These are phyloP conservation scores for Trichocomaceae sp. DNA, from an alignment of 2,329 filamentous ascomycete genomes.

Conservation along the genomic window DNA sequence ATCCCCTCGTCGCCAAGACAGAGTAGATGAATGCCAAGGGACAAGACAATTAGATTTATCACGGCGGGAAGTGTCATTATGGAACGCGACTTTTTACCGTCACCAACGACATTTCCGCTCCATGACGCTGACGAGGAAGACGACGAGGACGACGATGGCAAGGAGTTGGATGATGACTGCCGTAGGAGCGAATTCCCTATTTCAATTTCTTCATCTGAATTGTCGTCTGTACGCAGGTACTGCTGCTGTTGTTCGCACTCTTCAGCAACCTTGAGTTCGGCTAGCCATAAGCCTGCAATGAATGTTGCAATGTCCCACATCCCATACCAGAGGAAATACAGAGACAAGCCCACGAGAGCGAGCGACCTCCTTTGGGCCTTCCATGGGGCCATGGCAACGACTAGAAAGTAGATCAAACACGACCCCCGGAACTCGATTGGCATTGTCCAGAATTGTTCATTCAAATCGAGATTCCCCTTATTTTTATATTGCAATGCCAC, in stretches of 20 bases:
- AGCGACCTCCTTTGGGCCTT: background rate
- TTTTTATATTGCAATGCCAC: background rate
- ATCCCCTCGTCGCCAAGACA: slow-evolving; percentile 5
- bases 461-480: slow-evolving; percentile 13
- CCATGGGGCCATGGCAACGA: slow-evolving; percentile 7
- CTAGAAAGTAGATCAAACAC: slow-evolving; percentile 17
- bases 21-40: slow-evolving; percentile 5
- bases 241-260: background rate
- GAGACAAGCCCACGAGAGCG: background rate
- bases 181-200: background rate
- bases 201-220: slow-evolving; percentile 2
- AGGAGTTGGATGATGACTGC: background rate
- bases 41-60: slow-evolving; percentile 2
- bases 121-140: background rate
- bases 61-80: background rate
- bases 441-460: slow-evolving; percentile 22
- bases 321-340: slow-evolving; percentile 2
- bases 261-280: slow-evolving; percentile 6
- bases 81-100: background rate
- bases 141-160: background rate
- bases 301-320: slow-evolving; percentile 10
- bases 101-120: background rate
- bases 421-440: slow-evolving; percentile 22
- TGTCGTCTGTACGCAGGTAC: background rate
- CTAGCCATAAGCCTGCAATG: slow-evolving; percentile 7